Evolutionary conservation across 1,284 basidiomycete species (phyloP).

Genomic region (Rhodotorula sp.): DNA sequence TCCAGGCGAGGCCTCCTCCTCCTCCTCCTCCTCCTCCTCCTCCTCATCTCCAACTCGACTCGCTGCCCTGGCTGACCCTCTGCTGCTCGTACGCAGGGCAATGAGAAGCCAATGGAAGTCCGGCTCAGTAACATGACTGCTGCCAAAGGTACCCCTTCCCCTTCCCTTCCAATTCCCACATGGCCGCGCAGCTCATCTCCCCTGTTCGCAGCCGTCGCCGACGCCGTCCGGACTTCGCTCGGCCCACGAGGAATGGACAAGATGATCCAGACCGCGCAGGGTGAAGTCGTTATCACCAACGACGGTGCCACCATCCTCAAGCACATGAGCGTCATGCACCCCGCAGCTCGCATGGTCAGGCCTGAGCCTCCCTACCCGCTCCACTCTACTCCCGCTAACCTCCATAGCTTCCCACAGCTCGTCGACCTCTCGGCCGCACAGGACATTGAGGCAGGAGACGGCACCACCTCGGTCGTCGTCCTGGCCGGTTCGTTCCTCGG

Average conservation of each 20-base stretch:
- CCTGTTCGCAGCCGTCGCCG: constrained; percentile 74
- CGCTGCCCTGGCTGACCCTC: constrained; percentile 46
- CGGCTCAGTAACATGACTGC: constrained; percentile 93
- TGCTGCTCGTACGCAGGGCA: constrained; percentile 29
- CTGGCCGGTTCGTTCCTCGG: constrained; percentile 88
- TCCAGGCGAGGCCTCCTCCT: constrained; percentile 17
- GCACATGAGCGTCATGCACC: constrained; percentile 96
- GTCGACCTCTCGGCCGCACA: constrained; percentile 97
- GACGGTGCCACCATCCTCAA: constrained; percentile 98
- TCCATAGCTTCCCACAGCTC: constrained; percentile 57
- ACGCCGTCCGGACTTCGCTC: constrained; percentile 93
- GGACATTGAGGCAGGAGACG: constrained; percentile 98
- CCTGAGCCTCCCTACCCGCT: not conserved
- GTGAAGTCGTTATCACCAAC: constrained; percentile 97
- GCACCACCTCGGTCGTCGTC: constrained; percentile 98
- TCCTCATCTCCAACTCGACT: constrained; percentile 46
- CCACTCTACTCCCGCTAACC: constrained; percentile 2
- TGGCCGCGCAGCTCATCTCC: not conserved
- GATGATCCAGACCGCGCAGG: constrained; percentile 95
- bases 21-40: too few relatives aligned
- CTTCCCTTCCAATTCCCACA: not conserved
- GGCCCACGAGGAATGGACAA: constrained; percentile 96
- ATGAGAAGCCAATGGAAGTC: constrained; percentile 91
- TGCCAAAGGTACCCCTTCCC: constrained; percentile 69
- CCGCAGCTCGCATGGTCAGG: constrained; percentile 91